Conservation (phyloP, 805 yeast genomes). For the Maudiozyma bulderi region DNA sequence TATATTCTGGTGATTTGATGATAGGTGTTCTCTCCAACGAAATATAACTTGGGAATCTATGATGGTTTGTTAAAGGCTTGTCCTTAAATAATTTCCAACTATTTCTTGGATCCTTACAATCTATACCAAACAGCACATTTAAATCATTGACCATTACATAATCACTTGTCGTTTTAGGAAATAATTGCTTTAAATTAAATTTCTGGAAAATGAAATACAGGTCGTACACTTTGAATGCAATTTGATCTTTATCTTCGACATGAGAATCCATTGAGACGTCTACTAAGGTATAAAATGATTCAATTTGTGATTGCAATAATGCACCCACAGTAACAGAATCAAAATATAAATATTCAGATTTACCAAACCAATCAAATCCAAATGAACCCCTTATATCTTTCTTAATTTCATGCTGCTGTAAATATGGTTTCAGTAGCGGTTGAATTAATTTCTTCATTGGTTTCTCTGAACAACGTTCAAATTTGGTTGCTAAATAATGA, state of each 20-base stretch:
- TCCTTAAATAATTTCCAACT: slow-evolving; percentile 42
- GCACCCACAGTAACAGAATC: slow-evolving; percentile 6
- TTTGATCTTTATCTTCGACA: not conserved
- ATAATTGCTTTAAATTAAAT: not conserved
- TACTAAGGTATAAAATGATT: not conserved
- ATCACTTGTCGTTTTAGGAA: not conserved
- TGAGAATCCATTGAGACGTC: not conserved
- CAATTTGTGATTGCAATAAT: not conserved
- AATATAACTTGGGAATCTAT: slow-evolving; percentile 9
- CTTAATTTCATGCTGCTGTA: slow-evolving; percentile 1
- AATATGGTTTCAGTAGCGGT: not conserved
- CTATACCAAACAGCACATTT: slow-evolving; percentile 63
- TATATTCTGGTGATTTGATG: slow-evolving; percentile 1
- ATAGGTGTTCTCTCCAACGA: not conserved
- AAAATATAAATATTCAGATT: slow-evolving; percentile 16
- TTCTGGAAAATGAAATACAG: slow-evolving; percentile 1
- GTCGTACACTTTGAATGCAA: not conserved
- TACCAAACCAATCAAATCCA: slow-evolving; percentile 16
- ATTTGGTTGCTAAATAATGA: slow-evolving; percentile 11
- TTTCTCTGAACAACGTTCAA: slow-evolving; percentile 6
- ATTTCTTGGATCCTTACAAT: slow-evolving; percentile 68
- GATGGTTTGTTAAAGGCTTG: not conserved
- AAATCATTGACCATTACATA: slow-evolving; percentile 40
- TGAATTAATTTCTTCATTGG: not conserved
- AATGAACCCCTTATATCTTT: slow-evolving; percentile 18